These are phyloP conservation scores for Kwoniella sp. DNA, from an alignment of 768 basidiomycete species.

Conservation along the genomic window DNA sequence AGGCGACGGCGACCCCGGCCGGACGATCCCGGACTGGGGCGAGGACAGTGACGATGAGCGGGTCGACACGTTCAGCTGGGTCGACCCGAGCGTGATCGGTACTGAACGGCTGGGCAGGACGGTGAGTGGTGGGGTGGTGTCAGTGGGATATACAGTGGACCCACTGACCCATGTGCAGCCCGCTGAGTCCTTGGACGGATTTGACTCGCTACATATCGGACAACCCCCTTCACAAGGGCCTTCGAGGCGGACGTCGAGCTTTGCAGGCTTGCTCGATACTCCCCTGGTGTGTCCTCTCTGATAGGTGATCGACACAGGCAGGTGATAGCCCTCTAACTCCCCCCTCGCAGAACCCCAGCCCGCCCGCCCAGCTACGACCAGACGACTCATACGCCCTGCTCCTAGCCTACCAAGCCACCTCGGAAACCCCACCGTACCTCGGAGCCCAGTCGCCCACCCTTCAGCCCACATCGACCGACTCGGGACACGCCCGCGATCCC, in stretches of 20 bases:
- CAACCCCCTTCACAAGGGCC: neutral
- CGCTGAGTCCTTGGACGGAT: too few species aligned
- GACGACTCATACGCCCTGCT: slow-evolving; percentile 35
- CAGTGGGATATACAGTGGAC: neutral
- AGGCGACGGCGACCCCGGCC: too few species aligned
- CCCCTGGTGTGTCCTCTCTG: neutral
- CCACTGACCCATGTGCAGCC: neutral
- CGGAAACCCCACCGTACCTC: slow-evolving; percentile 6
- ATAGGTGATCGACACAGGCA: neutral
- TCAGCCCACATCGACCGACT: slow-evolving; percentile 13
- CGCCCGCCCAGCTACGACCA: slow-evolving; percentile 17
- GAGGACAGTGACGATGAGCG: slow-evolving; percentile 25
- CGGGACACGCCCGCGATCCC: slow-evolving; percentile 3
- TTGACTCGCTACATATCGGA: too few species aligned
- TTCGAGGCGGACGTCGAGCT: neutral
- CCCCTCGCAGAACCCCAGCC: neutral
- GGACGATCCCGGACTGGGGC: too few species aligned
- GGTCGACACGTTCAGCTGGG: slow-evolving; percentile 35
- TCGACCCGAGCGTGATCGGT: slow-evolving; percentile 36
- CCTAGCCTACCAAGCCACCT: slow-evolving; percentile 33
- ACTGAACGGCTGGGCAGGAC: slow-evolving; percentile 21
- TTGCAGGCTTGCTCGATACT: slow-evolving; percentile 6
- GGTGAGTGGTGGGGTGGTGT: slow-evolving; percentile 11
- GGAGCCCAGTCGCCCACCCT: neutral
- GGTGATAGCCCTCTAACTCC: neutral